Conservation (phyloP, 371 early-diverging fungal species). For the Lichtheimia ornata region DNA sequence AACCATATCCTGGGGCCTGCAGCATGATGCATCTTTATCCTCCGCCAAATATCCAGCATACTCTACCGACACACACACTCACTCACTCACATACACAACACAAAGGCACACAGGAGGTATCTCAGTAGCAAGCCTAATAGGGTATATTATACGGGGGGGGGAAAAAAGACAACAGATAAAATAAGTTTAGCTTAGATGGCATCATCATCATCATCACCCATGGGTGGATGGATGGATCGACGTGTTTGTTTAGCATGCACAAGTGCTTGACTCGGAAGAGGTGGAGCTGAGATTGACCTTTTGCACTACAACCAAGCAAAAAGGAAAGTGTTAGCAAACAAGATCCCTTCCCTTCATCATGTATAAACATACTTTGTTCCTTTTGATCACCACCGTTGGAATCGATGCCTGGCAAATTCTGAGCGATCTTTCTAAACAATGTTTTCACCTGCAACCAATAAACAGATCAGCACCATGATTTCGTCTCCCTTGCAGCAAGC, state of each 20-base stretch:
- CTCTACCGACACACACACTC: too few relatives aligned
- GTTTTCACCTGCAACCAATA: slow-evolving; percentile 66
- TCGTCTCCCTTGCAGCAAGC: background rate
- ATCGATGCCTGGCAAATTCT: slow-evolving; percentile 92
- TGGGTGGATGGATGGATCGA: background rate
- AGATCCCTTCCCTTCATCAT: slow-evolving; percentile 29
- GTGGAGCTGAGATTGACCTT: slow-evolving; percentile 23
- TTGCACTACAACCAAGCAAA: slow-evolving; percentile 20
- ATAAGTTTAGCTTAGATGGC: too few relatives aligned
- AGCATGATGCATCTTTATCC: too few relatives aligned
- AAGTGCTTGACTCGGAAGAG: slow-evolving; percentile 17
- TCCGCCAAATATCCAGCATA: too few relatives aligned
- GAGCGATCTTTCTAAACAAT: slow-evolving; percentile 94
- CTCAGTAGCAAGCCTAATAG: too few relatives aligned
- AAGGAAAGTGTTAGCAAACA: slow-evolving; percentile 20
- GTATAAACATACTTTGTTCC: slow-evolving; percentile 42
- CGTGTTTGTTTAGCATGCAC: slow-evolving; percentile 23
- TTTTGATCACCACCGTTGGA: slow-evolving; percentile 42
- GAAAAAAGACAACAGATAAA: too few relatives aligned
- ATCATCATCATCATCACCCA: too few relatives aligned
- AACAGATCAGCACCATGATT: slow-evolving; percentile 1
- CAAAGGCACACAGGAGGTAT: too few relatives aligned
- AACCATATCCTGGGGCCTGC: too few relatives aligned
- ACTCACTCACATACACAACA: too few relatives aligned
- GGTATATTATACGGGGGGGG: too few relatives aligned